Base-by-base conservation (phyloP, 192 early-diverging fungal species). In the Chytriomyces confervae region DNA sequence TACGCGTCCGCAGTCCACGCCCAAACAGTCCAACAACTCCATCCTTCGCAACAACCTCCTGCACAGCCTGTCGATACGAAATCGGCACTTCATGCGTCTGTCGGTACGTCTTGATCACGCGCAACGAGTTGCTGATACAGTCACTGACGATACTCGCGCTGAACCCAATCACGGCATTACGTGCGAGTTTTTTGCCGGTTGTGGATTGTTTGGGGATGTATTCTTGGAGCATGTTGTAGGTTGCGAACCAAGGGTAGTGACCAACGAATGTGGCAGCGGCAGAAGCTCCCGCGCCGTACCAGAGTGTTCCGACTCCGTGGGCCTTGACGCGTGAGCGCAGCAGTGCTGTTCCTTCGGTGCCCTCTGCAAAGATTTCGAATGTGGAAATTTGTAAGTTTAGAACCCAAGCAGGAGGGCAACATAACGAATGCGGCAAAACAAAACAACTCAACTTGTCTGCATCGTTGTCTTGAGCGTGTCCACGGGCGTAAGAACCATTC, bases 401-500 rank as follows among this genome's bases (percentile, higher is more conserved):
- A 57, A 57, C 3, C 53, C 0, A 57, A 18, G 11, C 13, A 57
- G 20, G 20, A 18, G 11, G 53, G 53, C 20, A 57, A 57, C 3
- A 11, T 57, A 57, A 18, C 20, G 53, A 57, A 57, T 18, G 11
- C 20, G 53, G 53, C 18, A 18, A 18, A 53, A 53, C 18, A 18
- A 3, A 57, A 3, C 50, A 57, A 72, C 69, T 72, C 36, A 57
- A 72, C 69, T 72, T 5, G 78, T 82, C 72, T 85, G 84, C 71
- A 85, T 60, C 5, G 82, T 85, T 8, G 84, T 85, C 67, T 85
- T 85, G n/a, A 85, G 72, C 13, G 84, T 85, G 66, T 85, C 84
- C 29, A 85, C 61, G 20, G 84, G 84, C 3, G 79, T 83, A 16
- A 85, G 61, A 24, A 85, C 36, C 69, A 85, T 85, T 8, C 84